Conservation (phyloP, 305 asterid genomes). For the Solanum hybrid region DNA sequence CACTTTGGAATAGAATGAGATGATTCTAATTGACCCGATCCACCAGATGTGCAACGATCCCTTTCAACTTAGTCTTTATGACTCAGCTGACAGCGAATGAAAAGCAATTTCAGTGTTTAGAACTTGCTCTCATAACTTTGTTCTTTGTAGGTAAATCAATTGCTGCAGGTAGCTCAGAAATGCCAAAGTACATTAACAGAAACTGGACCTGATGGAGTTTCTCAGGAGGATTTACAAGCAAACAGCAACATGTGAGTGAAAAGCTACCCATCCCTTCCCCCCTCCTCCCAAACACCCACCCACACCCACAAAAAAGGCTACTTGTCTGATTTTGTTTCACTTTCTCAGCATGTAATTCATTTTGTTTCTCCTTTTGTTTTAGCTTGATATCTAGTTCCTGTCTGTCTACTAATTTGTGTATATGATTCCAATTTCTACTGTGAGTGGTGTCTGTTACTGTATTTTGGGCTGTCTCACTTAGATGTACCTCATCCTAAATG, state of each 20-base stretch:
- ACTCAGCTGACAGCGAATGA: not conserved
- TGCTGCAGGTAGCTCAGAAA: slow-evolving; percentile 89
- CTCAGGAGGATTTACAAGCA: slow-evolving; percentile 80
- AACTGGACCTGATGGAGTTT: slow-evolving; percentile 76
- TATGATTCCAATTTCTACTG: not conserved
- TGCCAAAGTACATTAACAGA: slow-evolving; percentile 82
- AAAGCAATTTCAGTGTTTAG: not conserved
- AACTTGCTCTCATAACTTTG: not conserved
- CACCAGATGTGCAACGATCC: not conserved
- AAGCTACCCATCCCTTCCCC: not conserved
- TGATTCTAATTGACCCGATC: not conserved
- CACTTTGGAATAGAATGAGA: not conserved
- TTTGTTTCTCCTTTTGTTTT: not conserved
- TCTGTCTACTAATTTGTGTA: not conserved
- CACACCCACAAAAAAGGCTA: not conserved
- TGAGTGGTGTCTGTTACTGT: not conserved
- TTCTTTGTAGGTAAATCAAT: slow-evolving; percentile 67
- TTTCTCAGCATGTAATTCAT: not conserved
- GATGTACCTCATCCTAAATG: not conserved
- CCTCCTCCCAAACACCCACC: not conserved
- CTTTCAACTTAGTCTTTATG: not conserved
- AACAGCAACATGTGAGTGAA: slow-evolving; percentile 73
- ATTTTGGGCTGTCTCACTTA: not conserved
- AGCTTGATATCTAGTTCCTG: not conserved
- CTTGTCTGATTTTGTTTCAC: not conserved